Percentiles rank a stretch among this genome's conserved stretches.
Evolutionary conservation across 2,329 filamentous ascomycete species (phyloP).

Genomic region (Saccharata proteae): DNA sequence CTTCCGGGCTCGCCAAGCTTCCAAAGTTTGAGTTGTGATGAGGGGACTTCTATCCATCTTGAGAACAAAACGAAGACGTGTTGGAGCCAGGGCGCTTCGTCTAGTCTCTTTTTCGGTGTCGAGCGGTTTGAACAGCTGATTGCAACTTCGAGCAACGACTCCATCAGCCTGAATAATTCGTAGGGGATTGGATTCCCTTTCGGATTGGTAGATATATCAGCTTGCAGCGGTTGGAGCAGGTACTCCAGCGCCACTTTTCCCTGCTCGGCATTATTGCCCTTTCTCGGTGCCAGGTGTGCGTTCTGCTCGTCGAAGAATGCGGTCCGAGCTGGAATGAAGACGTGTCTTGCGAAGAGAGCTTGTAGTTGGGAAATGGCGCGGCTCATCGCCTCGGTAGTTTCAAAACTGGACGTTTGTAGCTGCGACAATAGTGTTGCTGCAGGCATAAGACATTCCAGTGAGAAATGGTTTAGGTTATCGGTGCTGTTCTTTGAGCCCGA

Average conservation of each 20-base stretch:
- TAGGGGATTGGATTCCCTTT: neutral
- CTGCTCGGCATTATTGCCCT: constrained; percentile 4
- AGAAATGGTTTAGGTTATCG: constrained; percentile 23
- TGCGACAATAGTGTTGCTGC: constrained; percentile 16
- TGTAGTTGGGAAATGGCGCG: too few species aligned
- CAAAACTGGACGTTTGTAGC: too few species aligned
- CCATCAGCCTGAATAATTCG: constrained; percentile 4
- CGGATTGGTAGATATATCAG: neutral
- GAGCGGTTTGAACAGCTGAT: constrained; percentile 28
- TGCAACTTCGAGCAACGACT: constrained; percentile 27
- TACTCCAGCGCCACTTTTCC: constrained; percentile 11
- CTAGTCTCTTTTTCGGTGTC: constrained; percentile 26
- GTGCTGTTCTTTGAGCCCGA: constrained; percentile 16
- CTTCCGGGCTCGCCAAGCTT: neutral
- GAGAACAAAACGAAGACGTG: constrained; percentile 25
- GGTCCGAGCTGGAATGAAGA: constrained; percentile 28
- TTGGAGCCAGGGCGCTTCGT: constrained; percentile 34
- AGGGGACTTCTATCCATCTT: constrained; percentile 21
- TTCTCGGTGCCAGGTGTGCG: constrained; percentile 1
- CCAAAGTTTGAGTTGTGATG: constrained; percentile 13
- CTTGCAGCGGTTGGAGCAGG: constrained; percentile 2
- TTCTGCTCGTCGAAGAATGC: constrained; percentile 20
- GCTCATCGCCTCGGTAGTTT: too few species aligned
- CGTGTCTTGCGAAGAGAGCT: constrained; percentile 28
- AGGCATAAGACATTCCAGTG: constrained; percentile 24